phyloP scores from a whole-genome alignment of 2,329 filamentous ascomycete genomes.

The Colletotrichum musicola region DNA sequence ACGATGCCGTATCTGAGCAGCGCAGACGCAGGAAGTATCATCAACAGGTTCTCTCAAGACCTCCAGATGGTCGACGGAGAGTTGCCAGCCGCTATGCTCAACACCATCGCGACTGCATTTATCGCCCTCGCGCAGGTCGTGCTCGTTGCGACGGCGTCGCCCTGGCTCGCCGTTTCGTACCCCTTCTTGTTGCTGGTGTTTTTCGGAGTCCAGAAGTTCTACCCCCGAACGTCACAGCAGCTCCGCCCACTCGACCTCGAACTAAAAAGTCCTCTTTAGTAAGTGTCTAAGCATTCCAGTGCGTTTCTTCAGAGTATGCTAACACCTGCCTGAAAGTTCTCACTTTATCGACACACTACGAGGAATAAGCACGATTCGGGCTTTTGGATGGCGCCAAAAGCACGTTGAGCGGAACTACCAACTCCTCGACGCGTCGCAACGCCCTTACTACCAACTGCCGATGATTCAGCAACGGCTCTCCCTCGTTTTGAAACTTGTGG shows the following conservation, averaged over 20 bases:
- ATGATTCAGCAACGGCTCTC: conserved; percentile 70
- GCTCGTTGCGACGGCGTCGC: not conserved
- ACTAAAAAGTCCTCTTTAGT: not conserved
- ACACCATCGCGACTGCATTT: conserved; percentile 16
- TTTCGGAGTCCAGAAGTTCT: not conserved
- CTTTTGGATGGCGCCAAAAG: conserved; percentile 52
- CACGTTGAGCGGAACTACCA: not conserved
- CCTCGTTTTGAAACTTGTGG: conserved; percentile 62
- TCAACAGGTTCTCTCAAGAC: conserved; percentile 56
- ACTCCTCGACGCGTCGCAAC: conserved; percentile 50
- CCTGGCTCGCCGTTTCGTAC: not conserved
- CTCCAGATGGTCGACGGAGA: conserved; percentile 54
- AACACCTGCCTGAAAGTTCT: conserved; percentile 38
- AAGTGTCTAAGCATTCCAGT: too few relatives aligned
- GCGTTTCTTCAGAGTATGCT: too few relatives aligned
- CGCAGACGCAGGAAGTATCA: conserved; percentile 50
- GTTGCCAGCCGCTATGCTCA: conserved; percentile 47
- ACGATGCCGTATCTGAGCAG: not conserved
- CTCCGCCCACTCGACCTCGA: not conserved
- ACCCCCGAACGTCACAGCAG: not conserved
- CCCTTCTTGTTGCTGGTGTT: not conserved
- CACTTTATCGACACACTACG: conserved; percentile 68
- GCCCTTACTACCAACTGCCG: conserved; percentile 68
- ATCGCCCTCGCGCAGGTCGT: not conserved
- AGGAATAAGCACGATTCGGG: conserved; percentile 67